Percentiles rank a stretch among this genome's conserved stretches.
These are phyloP conservation scores for Fusarium nematophilum DNA, from an alignment of 2,329 filamentous ascomycete species.

Conservation along the genomic window DNA sequence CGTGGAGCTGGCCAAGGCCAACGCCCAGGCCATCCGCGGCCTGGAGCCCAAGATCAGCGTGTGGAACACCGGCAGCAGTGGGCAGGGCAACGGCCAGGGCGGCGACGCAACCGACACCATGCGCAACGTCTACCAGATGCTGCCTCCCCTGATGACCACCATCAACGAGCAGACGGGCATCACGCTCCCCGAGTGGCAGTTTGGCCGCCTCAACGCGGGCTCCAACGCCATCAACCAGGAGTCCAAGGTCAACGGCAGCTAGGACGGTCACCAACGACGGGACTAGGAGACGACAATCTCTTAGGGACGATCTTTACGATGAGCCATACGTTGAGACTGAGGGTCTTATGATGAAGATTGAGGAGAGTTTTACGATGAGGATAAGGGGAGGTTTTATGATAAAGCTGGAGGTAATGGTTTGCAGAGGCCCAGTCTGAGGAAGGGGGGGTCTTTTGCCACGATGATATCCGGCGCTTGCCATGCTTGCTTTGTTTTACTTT, in stretches of 20 bases:
- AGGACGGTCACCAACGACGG: no score
- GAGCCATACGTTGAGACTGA: background rate
- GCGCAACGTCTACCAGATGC: constrained; percentile 84
- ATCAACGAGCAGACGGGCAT: constrained; percentile 93
- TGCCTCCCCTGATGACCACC: constrained; percentile 84
- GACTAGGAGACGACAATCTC: no score
- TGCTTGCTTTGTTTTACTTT: background rate
- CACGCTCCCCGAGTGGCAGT: constrained; percentile 80
- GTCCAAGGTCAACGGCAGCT: constrained; percentile 39
- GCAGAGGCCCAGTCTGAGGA: no score
- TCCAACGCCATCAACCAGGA: constrained; percentile 47
- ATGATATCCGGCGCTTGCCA: constrained; percentile 18
- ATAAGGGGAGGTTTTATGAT: background rate
- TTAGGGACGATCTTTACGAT: no score
- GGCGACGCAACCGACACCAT: constrained; percentile 69
- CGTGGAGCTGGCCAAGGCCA: constrained; percentile 80
- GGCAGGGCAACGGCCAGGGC: constrained; percentile 53
- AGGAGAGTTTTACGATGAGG: background rate
- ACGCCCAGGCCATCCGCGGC: constrained; percentile 79
- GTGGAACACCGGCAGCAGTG: constrained; percentile 83
- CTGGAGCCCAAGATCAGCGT: constrained; percentile 90
- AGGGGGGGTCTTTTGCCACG: background rate
- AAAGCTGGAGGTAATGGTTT: no score
- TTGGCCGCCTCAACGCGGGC: constrained; percentile 58
- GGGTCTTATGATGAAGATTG: no score